Conservation (phyloP, 2,329 filamentous ascomycete species). For the Penicillium sclerotiorum region DNA sequence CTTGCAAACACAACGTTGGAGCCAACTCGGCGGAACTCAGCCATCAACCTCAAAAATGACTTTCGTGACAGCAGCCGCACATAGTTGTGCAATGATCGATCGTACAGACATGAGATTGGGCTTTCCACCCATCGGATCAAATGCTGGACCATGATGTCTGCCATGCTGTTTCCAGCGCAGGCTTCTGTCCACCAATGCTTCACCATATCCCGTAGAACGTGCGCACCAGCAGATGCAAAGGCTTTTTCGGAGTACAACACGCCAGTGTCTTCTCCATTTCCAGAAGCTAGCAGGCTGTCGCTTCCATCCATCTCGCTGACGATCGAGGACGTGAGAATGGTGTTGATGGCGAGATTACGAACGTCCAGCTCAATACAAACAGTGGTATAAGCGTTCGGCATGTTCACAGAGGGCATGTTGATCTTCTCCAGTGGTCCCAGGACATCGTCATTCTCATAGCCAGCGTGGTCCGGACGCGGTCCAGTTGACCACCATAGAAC, state of each 20-base stretch:
- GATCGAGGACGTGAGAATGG: slow-evolving; percentile 91
- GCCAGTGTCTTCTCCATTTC: slow-evolving; percentile 66
- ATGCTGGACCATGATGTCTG: slow-evolving; percentile 96
- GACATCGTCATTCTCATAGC: slow-evolving; percentile 91
- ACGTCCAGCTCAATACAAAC: slow-evolving; percentile 96
- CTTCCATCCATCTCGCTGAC: slow-evolving; percentile 95
- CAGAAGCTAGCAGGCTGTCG: slow-evolving; percentile 81
- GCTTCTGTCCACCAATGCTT: slow-evolving; percentile 98
- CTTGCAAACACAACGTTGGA: slow-evolving; percentile 96
- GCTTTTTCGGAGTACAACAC: slow-evolving; percentile 82
- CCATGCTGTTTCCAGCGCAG: slow-evolving; percentile 86
- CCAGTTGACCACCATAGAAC: slow-evolving; percentile 95
- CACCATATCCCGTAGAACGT: slow-evolving; percentile 95
- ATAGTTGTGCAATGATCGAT: slow-evolving; percentile 91
- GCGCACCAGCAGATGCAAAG: slow-evolving; percentile 88
- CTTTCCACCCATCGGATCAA: slow-evolving; percentile 96
- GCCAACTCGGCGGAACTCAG: slow-evolving; percentile 90
- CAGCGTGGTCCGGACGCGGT: slow-evolving; percentile 88
- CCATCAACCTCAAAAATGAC: slow-evolving; percentile 95
- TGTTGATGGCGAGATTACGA: slow-evolving; percentile 95
- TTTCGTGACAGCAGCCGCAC: slow-evolving; percentile 99
- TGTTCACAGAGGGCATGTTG: slow-evolving; percentile 91
- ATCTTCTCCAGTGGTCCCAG: slow-evolving; percentile 80
- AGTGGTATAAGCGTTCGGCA: slow-evolving; percentile 88
- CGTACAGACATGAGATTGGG: slow-evolving; percentile 91